These are phyloP conservation scores for Chaetomium cochliodes DNA, from an alignment of 495 filamentous ascomycete species.

Conservation along the genomic window DNA sequence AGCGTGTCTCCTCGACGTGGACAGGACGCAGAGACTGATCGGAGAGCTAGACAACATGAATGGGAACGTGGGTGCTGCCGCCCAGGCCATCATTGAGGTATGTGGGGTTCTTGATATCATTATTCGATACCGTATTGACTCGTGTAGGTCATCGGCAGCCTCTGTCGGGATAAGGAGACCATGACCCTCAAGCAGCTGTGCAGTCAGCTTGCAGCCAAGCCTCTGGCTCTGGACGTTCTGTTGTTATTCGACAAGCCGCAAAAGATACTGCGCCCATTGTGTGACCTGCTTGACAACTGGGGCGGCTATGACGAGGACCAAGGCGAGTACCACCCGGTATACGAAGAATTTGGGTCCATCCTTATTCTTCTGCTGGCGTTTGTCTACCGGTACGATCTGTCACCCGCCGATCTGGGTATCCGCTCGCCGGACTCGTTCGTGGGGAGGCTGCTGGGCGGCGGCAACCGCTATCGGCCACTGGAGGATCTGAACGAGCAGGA, in stretches of 20 bases:
- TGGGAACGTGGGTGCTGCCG: constrained; percentile 89
- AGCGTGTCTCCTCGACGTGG: constrained; percentile 69
- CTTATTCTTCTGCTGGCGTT: constrained; percentile 79
- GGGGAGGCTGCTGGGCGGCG: constrained; percentile 68
- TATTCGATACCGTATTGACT: background rate
- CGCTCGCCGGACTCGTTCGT: constrained; percentile 67
- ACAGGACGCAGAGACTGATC: constrained; percentile 70
- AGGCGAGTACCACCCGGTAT: constrained; percentile 91
- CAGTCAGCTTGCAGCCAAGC: constrained; percentile 73
- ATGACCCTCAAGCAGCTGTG: constrained; percentile 87
- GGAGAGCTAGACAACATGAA: constrained; percentile 86
- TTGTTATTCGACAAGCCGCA: constrained; percentile 78
- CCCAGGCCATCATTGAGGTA: constrained; percentile 77
- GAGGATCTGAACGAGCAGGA: constrained; percentile 70
- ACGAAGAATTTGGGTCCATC: constrained; percentile 92
- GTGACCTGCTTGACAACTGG: constrained; percentile 84
- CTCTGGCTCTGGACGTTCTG: constrained; percentile 77
- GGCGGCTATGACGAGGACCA: constrained; percentile 84
- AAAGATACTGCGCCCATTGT: constrained; percentile 77
- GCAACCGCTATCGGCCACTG: constrained; percentile 58
- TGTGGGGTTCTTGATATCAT: constrained; percentile 4
- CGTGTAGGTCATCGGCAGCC: constrained; percentile 65
- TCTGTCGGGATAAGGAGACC: constrained; percentile 82
- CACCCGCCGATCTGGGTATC: constrained; percentile 64
- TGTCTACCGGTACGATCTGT: constrained; percentile 78